Evolutionary conservation across 306 rosid species (phyloP).

Genomic region (Acacia acuminata): DNA sequence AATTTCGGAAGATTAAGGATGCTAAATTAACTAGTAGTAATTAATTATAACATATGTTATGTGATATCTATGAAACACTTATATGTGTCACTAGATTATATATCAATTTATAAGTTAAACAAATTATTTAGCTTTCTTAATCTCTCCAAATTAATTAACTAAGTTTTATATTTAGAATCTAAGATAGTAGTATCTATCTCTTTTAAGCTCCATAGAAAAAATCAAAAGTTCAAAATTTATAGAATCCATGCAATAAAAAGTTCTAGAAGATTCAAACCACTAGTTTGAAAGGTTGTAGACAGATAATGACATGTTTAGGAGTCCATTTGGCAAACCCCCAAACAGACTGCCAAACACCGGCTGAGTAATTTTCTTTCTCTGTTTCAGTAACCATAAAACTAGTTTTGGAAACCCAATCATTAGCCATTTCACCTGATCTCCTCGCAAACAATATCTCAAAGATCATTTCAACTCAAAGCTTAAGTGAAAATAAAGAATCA

Average conservation of each 20-base stretch:
- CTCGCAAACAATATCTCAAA: neutral
- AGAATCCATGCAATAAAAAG: neutral
- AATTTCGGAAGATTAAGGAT: too few relatives aligned
- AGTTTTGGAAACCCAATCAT: conserved; percentile 8
- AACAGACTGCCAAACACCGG: neutral
- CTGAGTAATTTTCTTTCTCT: neutral
- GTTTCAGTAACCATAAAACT: neutral
- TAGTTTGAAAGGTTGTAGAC: neutral
- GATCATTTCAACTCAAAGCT: neutral
- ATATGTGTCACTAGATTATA: too few relatives aligned
- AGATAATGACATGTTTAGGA: neutral
- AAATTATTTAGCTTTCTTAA: too few relatives aligned
- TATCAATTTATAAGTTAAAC: too few relatives aligned
- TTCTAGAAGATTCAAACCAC: neutral
- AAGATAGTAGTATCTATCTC: neutral
- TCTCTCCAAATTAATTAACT: too few relatives aligned
- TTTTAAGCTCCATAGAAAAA: neutral
- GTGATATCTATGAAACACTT: too few relatives aligned
- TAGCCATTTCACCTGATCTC: neutral
- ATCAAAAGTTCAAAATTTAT: neutral
- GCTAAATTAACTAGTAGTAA: too few relatives aligned
- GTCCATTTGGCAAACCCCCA: neutral
- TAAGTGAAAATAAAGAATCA: neutral
- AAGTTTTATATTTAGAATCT: too few relatives aligned
- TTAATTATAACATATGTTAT: too few relatives aligned